Percentiles rank a stretch among this genome's conserved stretches.
These are phyloP conservation scores for Pugionium cornutum DNA, from an alignment of 345 rosid species.

Conservation along the genomic window DNA sequence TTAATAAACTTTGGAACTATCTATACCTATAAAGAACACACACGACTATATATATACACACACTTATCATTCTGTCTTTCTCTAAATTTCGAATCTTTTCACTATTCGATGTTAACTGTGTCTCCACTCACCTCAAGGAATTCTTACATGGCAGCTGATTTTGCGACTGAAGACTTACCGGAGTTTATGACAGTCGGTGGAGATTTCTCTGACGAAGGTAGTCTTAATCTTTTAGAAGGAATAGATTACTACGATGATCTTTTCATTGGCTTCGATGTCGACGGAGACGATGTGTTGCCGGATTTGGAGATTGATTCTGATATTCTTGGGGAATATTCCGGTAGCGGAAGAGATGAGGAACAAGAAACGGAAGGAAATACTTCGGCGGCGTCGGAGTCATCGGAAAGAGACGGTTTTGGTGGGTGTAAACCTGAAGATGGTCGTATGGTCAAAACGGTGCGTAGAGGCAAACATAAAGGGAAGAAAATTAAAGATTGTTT, in stretches of 20 bases:
- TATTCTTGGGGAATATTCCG: conserved; percentile 61
- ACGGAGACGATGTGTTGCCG: conserved; percentile 59
- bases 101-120: conserved; percentile 70
- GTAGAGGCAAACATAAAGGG: conserved; percentile 42
- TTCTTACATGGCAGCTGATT: conserved; percentile 46
- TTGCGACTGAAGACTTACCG: conserved; percentile 48
- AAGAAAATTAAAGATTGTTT: conserved; percentile 59
- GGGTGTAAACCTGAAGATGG: too few species aligned
- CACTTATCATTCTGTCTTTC: conserved; percentile 13
- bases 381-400: conserved; percentile 44
- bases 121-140: conserved; percentile 52
- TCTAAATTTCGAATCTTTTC: conserved; percentile 15
- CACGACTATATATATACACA: conserved; percentile 12
- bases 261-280: conserved; percentile 58
- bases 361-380: conserved; percentile 50
- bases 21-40: conserved; percentile 34
- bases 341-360: conserved; percentile 57
- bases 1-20: conserved; percentile 39
- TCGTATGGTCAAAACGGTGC: conserved; percentile 42
- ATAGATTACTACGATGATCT: conserved; percentile 83
- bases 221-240: conserved; percentile 45
- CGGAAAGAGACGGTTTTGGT: conserved; percentile 28
- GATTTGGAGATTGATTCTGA: conserved; percentile 78
- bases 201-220: conserved; percentile 37
- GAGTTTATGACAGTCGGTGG: conserved; percentile 46